These are phyloP conservation scores for Lentinula edodes DNA, from an alignment of 768 basidiomycete genomes.

Conservation along the genomic window DNA sequence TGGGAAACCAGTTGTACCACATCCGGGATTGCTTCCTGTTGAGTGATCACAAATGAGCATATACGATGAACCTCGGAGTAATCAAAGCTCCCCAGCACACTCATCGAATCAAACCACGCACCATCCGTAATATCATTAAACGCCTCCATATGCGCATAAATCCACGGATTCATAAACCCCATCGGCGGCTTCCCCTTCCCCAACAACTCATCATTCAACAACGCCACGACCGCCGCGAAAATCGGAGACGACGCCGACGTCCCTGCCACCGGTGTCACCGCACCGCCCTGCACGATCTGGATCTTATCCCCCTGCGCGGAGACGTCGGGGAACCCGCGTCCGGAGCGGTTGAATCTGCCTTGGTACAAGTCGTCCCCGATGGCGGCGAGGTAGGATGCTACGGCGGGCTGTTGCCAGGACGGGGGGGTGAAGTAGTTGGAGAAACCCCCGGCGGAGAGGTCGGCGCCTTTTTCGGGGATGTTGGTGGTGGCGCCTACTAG, in stretches of 20 bases:
- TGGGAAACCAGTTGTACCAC: conserved; percentile 16
- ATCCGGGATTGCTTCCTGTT: conserved; percentile 4
- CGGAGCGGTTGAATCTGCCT: conserved; percentile 37
- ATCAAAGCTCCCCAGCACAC: too few species aligned
- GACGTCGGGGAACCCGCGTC: conserved; percentile 10
- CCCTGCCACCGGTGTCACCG: conserved; percentile 36
- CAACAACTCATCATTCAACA: conserved; percentile 58
- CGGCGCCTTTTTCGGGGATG: conserved; percentile 18
- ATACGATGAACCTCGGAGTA: too few species aligned
- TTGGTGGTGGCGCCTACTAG: conserved; percentile 32
- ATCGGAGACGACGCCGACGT: conserved; percentile 57
- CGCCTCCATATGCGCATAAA: conserved; percentile 37
- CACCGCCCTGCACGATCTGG: conserved; percentile 51
- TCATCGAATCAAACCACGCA: neutral
- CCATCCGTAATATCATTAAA: conserved; percentile 50
- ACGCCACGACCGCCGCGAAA: conserved; percentile 50
- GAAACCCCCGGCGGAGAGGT: conserved; percentile 12
- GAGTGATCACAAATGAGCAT: too few species aligned
- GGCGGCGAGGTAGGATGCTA: conserved; percentile 23
- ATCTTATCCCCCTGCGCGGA: conserved; percentile 16
- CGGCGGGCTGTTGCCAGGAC: conserved; percentile 27
- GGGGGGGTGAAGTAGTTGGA: conserved; percentile 22
- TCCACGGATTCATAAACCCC: conserved; percentile 54
- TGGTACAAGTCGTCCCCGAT: conserved; percentile 24
- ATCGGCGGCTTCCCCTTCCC: conserved; percentile 38